Percentiles rank a stretch among this genome's conserved stretches.
Evolutionary conservation across 768 basidiomycete genomes (phyloP).

Genomic region (Xerocomellus intermedius): DNA sequence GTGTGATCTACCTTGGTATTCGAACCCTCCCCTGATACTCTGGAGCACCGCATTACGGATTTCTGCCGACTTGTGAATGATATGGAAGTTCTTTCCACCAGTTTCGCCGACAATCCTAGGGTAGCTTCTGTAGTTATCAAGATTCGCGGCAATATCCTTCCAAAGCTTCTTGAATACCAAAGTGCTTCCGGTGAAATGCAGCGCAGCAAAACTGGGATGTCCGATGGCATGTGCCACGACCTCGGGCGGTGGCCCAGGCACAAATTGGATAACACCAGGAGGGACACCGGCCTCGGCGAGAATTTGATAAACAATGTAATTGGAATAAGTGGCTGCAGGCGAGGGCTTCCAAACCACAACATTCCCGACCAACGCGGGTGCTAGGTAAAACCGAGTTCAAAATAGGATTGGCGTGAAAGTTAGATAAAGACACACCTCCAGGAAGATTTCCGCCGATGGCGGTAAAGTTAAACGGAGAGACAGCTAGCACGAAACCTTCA

Average conservation of each 20-base stretch:
- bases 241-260: conserved; percentile 83
- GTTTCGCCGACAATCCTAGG: conserved; percentile 98
- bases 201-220: conserved; percentile 76
- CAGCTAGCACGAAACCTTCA: conserved; percentile 98
- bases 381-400: conserved; percentile 35
- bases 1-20: conserved; percentile 75
- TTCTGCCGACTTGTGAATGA: conserved; percentile 87
- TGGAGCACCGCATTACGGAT: conserved; percentile 88
- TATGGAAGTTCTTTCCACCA: conserved; percentile 98
- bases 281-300: conserved; percentile 93
- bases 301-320: conserved; percentile 89
- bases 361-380: conserved; percentile 93
- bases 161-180: conserved; percentile 92
- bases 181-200: conserved; percentile 98
- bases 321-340: conserved; percentile 91
- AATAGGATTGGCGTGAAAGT: not conserved
- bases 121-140: conserved; percentile 86
- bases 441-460: conserved; percentile 97
- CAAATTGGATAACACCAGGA: conserved; percentile 93
- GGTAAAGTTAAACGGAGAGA: conserved; percentile 98
- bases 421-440: conserved; percentile 43
- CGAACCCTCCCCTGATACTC: conserved; percentile 84
- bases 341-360: conserved; percentile 97
- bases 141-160: conserved; percentile 89
- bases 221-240: conserved; percentile 83